Percentiles rank a stretch among this genome's conserved stretches.
phyloP scores from a whole-genome alignment of 2,329 filamentous ascomycete genomes.

The Cladosporium sp. region DNA sequence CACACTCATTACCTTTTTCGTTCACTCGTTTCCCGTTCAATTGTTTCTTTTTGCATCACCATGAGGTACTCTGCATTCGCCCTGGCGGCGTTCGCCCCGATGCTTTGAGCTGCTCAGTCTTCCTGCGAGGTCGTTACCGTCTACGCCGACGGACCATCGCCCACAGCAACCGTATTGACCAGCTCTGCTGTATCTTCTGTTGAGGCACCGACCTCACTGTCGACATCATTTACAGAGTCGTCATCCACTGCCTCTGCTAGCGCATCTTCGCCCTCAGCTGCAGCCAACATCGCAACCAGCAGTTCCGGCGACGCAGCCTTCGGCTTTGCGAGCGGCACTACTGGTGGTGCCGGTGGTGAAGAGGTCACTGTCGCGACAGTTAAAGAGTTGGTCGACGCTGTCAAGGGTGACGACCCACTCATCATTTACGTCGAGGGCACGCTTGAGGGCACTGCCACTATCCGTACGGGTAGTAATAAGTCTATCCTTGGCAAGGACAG shows the following conservation, averaged over 20 bases:
- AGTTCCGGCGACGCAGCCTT: not conserved
- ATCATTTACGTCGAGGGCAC: constrained; percentile 52
- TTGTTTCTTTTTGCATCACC: not conserved
- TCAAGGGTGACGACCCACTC: constrained; percentile 35
- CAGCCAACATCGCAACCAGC: not conserved
- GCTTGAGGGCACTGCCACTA: constrained; percentile 43
- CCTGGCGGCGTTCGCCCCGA: not conserved
- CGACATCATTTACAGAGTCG: not conserved
- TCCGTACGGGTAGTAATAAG: constrained; percentile 52
- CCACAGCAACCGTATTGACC: not conserved
- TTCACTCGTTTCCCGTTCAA: not conserved
- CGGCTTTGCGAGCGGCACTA: constrained; percentile 40
- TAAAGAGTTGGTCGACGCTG: constrained; percentile 42
- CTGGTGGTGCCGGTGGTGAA: constrained; percentile 47
- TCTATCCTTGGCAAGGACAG: constrained; percentile 53
- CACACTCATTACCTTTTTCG: not conserved
- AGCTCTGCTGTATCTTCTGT: not conserved
- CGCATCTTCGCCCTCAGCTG: not conserved
- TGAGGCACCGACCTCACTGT: not conserved
- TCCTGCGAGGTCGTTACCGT: not conserved
- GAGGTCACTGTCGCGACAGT: constrained; percentile 50
- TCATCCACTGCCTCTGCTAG: not conserved
- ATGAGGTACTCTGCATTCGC: not conserved
- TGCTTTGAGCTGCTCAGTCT: not conserved
- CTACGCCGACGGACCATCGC: not conserved